Conservation (phyloP, 441 rosid genomes). For the Jatropha podagrica region DNA sequence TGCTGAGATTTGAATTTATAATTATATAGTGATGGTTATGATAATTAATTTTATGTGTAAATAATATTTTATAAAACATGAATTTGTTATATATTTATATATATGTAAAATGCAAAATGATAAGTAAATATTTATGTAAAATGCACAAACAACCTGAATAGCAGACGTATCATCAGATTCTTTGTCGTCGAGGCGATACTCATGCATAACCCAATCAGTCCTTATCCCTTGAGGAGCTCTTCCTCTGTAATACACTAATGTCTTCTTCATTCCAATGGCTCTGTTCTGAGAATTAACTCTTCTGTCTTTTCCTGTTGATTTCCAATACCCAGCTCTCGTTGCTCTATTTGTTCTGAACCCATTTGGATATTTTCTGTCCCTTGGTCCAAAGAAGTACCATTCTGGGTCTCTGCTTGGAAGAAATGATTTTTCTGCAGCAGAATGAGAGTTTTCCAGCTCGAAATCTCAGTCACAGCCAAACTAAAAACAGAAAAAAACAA, state of each 20-base stretch:
- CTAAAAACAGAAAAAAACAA: background rate
- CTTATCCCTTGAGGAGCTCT: conserved; percentile 90
- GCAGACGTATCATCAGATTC: conserved; percentile 73
- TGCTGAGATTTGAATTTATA: too few relatives aligned
- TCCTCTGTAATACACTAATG: conserved; percentile 81
- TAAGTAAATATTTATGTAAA: background rate
- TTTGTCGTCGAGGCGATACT: conserved; percentile 83
- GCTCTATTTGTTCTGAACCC: conserved; percentile 92
- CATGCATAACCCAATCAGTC: conserved; percentile 97
- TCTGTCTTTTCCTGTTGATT: conserved; percentile 86
- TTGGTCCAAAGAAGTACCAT: conserved; percentile 93
- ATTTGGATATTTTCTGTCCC: conserved; percentile 87
- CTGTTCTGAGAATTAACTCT: conserved; percentile 61
- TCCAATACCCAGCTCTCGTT: conserved; percentile 90
- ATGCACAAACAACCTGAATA: conserved; percentile 61
- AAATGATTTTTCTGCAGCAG: conserved; percentile 70
- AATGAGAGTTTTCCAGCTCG: background rate
- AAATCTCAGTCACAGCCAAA: background rate
- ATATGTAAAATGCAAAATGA: too few relatives aligned
- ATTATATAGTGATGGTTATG: too few relatives aligned
- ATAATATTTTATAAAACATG: too few relatives aligned
- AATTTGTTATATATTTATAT: too few relatives aligned
- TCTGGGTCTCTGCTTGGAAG: conserved; percentile 91
- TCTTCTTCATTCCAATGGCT: conserved; percentile 92
- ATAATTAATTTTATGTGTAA: too few relatives aligned